Base-by-base conservation (phyloP, 192 early-diverging fungal genomes). In the Paraglomus brasilianum region DNA sequence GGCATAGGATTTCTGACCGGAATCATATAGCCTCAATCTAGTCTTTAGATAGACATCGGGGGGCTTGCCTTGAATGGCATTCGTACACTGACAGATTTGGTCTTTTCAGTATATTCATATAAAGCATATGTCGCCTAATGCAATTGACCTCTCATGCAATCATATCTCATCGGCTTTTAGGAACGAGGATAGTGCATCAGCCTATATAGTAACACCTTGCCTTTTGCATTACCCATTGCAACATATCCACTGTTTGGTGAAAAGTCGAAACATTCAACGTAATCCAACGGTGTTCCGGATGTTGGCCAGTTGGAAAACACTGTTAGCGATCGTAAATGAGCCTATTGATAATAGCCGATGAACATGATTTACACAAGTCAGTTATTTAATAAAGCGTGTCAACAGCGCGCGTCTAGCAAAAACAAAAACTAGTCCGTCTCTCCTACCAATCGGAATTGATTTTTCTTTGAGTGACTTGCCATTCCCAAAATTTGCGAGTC, bases 271-370 rank as follows among this genome's bases (percentile, higher is more conserved):
- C 79, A 79, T 47, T 86, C 80, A 42, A 97, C 92, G 76, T 92
- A 87, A 10, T 90, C 86, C 36, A 98, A 80, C 14, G 93, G 92
- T 15, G 95, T 95, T 10, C 75, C 74, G 5, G 67, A 62, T 0
- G 92, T 92, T n/a, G 97, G 97, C 97, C 97, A 98, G 83, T 98
- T 98, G 62, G 82, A 69, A 78, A 93, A 95, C 45, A 96, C 92
- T 14, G 85, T 83, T 38, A 83, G 75, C 0, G 92, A 88, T 6
- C 92, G 91, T 53, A 93, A 70, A 80, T 98, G 93, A 6, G 94
- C 81, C 13, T 72, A 39, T 21, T 4, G 40, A 21, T 6, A 21
- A 52, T 24, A 70, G 38, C 43, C 14, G 0, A 50, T 36, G 1
- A 1, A 44, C n/a, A 38, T 67, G 19, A 38, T 55, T 67, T 59